Base-by-base conservation (phyloP, 805 yeast genomes). In the Cyberlindnera samutprakarnensis region DNA sequence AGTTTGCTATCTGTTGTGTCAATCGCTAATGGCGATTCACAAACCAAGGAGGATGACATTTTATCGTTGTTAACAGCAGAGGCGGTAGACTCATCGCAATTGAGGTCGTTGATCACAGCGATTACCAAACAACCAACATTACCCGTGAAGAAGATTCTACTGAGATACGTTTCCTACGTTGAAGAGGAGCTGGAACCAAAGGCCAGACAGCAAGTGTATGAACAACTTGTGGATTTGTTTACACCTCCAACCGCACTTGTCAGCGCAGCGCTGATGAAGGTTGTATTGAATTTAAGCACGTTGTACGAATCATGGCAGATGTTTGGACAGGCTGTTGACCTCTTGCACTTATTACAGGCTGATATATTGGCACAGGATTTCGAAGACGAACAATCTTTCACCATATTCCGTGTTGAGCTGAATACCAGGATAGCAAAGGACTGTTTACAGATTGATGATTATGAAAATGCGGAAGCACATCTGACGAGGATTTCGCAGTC, bases 181-280 rank as follows among this genome's bases (percentile, higher is more conserved):
- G 36, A 32, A 10, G 11, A 23, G 5, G 15, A 15, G 3, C n/a
- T 21, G 3, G 12, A 14, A 5, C 11, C 15, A 8, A 19, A 11
- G 10, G 14, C 10, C 26, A 36, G 23, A 23, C 30, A 25, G 19
- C 15, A 21, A 5, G 19, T 39, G 4, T 44, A 43, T 16, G 38
- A 39, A 13, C 21, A 31, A 1, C 14, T 44, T 7, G 21, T 44
- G 10, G 18, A 30, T 5, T 30, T 20, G 8, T 38, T 46, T 26
- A 35, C 51, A 1, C 51, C 49, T 7, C 49, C 51, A 25, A 43
- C 49, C 2, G 35, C 40, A 2, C 28, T 29, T 4, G 36, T 39
- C 18, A 32, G 33, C 11, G 20, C 30, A 1, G 41, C 47, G 1
- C 27, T 43, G 6, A 39, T 43, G 21, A 37, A 37, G 21, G 23